These are phyloP conservation scores for Ophiostoma ulmi DNA, from an alignment of 2,329 filamentous ascomycete species.

Conservation along the genomic window DNA sequence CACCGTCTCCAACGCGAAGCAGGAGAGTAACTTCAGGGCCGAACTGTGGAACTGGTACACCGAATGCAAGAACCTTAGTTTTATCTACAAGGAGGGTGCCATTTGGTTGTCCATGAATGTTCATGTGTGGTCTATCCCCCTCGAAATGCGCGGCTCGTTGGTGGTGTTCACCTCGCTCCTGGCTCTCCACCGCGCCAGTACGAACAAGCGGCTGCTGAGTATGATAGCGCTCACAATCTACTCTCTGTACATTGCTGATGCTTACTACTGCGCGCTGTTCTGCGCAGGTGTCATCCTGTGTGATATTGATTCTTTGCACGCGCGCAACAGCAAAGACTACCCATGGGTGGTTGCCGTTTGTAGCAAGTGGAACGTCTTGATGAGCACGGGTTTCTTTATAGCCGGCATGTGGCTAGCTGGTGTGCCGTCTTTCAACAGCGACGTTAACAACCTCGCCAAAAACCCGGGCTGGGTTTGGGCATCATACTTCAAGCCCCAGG, in stretches of 20 bases:
- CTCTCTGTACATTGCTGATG: slow-evolving; percentile 64
- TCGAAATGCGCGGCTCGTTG: slow-evolving; percentile 60
- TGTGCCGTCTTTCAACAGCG: slow-evolving; percentile 48
- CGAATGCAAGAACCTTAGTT: slow-evolving; percentile 65
- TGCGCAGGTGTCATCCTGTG: slow-evolving; percentile 56
- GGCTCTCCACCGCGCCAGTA: slow-evolving; percentile 52
- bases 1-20: slow-evolving; percentile 38
- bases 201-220: slow-evolving; percentile 51
- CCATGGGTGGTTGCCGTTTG: slow-evolving; percentile 46
- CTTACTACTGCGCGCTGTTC: slow-evolving; percentile 58
- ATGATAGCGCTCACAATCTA: slow-evolving; percentile 53
- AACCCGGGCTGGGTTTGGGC: slow-evolving; percentile 58
- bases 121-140: slow-evolving; percentile 60
- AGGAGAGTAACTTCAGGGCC: slow-evolving; percentile 40
- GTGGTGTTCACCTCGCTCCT: slow-evolving; percentile 54
- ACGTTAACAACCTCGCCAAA: slow-evolving; percentile 46
- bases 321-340: slow-evolving; percentile 40
- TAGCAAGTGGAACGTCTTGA: slow-evolving; percentile 44
- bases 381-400: slow-evolving; percentile 50
- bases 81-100: slow-evolving; percentile 55
- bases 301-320: slow-evolving; percentile 54
- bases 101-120: slow-evolving; percentile 55
- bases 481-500: slow-evolving; percentile 59
- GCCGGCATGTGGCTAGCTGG: slow-evolving; percentile 55
- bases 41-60: slow-evolving; percentile 48